Percentiles rank a stretch among this genome's conserved stretches.
phyloP scores from a whole-genome alignment of 2,329 filamentous ascomycete species.

The Talaromyces atroroseus region DNA sequence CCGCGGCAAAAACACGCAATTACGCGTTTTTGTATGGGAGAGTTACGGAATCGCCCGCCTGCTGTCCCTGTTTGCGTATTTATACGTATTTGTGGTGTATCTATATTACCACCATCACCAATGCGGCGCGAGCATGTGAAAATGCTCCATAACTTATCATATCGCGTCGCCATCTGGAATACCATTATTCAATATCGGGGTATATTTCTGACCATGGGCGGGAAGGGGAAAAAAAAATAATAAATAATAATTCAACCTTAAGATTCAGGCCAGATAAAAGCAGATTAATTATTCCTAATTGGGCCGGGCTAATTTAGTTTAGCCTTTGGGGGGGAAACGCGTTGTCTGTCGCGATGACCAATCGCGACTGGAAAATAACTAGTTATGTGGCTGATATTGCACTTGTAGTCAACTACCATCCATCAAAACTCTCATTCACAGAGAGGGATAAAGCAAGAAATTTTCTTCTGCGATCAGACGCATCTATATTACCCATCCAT shows the following conservation, averaged over 20 bases:
- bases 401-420: neutral
- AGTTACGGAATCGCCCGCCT: neutral
- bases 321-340: neutral
- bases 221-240: neutral
- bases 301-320: neutral
- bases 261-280: neutral
- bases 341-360: constrained; percentile 6
- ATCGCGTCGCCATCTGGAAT: neutral
- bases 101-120: neutral
- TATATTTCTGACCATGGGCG: neutral
- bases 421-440: neutral
- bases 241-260: neutral
- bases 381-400: neutral
- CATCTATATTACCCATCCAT: neutral
- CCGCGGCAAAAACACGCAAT: neutral
- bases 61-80: neutral
- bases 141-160: neutral
- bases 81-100: neutral
- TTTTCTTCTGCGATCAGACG: neutral
- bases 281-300: neutral
- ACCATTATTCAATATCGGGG: too few species aligned
- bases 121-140: neutral
- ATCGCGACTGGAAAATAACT: neutral
- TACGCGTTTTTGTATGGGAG: neutral
- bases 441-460: neutral